Base-by-base conservation (phyloP, 2,329 filamentous ascomycete species). In the Hymenoscyphus repandus region DNA sequence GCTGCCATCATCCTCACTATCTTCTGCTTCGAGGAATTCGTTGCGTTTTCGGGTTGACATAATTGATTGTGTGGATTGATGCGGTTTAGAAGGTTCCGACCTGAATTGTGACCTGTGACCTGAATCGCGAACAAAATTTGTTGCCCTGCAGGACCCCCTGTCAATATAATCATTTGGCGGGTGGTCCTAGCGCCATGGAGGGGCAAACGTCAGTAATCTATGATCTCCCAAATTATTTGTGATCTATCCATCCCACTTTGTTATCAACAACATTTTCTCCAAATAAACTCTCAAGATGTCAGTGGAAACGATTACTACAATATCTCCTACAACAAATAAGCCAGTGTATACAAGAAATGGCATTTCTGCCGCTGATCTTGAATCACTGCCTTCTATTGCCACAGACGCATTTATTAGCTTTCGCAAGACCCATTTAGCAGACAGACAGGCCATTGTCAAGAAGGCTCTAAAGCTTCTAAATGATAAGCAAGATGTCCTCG, bases 301-400 rank as follows among this genome's bases (percentile, higher is more conserved):
- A 55, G 74, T 78, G 64, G 82, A 85, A 72, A 73, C 74, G 44
- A 75, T 85, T 62, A 83, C 75, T 31, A 96, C 92, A 58, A 91
- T 96, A 70, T 97, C 92, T 2, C 92, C 92, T 50, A 86, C 82
- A 57, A 96, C 90, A 59, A 92, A 93, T 71, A 83, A 91, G 73
- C 77, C 87, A 50, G 82, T 97, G 68, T 70, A 95, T 59, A 89
- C 85, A 54, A 83, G 91, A 59, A 83, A 83, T 68, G 90, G 88
- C 61, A 76, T 86, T 58, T 85, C 88, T 40, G 71, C 80, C 34
- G 71, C 78, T 27, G 88, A 95, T 57, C 75, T 96, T 45, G 74
- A 84, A 45, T 71, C 78, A 50, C 74, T 96, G n/a, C 85, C 90
- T 47, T 75, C 81, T 60, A 77, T 78, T 53, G 86, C 91, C 47